These are phyloP conservation scores for Yarrowia porcina DNA, from an alignment of 805 yeast genomes.

Conservation along the genomic window DNA sequence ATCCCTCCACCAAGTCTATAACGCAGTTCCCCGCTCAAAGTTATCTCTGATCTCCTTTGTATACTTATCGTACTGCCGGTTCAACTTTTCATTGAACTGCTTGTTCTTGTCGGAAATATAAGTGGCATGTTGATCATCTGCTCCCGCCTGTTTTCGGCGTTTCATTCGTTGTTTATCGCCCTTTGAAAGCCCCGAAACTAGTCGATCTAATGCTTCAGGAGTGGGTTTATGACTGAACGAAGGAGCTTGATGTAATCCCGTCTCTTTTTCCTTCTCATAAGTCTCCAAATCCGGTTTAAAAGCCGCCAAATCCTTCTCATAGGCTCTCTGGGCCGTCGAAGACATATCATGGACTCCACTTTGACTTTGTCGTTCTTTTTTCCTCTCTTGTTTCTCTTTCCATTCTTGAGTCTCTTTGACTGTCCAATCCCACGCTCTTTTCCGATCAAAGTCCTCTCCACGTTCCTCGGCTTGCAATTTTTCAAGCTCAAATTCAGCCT, in stretches of 20 bases:
- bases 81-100: constrained; percentile 67
- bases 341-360: constrained; percentile 45
- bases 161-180: constrained; percentile 42
- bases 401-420: constrained; percentile 64
- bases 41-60: constrained; percentile 39
- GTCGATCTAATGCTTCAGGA: constrained; percentile 36
- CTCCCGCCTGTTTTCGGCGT: constrained; percentile 35
- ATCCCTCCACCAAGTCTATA: background rate
- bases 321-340: constrained; percentile 59
- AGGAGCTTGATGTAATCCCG: constrained; percentile 32
- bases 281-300: constrained; percentile 43
- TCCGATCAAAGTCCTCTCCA: constrained; percentile 45
- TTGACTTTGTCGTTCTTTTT: constrained; percentile 28
- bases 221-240: constrained; percentile 42
- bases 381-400: constrained; percentile 45
- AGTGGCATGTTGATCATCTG: constrained; percentile 41
- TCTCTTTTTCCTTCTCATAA: constrained; percentile 43
- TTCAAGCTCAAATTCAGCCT: constrained; percentile 43
- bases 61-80: constrained; percentile 52
- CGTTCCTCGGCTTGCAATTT: constrained; percentile 39
- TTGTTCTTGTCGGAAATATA: constrained; percentile 66
- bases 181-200: constrained; percentile 36
- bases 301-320: constrained; percentile 49
- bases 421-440: constrained; percentile 53
- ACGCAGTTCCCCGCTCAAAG: constrained; percentile 41